Percentiles rank a stretch among this genome's conserved stretches.
phyloP scores from a whole-genome alignment of 768 basidiomycete genomes.

The Dioszegia aurantiaca region DNA sequence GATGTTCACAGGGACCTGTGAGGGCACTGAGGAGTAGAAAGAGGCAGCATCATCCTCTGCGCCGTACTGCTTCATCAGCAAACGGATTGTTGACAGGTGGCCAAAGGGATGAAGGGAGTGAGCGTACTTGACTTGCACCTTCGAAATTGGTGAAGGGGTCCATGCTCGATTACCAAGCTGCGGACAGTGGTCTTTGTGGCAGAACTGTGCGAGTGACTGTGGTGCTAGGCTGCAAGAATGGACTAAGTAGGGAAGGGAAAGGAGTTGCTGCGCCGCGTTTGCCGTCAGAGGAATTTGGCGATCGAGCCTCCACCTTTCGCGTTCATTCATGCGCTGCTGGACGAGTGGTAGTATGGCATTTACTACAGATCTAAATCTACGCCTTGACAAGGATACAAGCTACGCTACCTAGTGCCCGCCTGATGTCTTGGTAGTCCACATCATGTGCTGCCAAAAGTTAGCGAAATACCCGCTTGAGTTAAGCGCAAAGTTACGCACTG shows the following conservation, averaged over 20 bases:
- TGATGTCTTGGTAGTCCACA: slow-evolving; percentile 91
- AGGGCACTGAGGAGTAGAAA: slow-evolving; percentile 37
- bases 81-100: slow-evolving; percentile 12
- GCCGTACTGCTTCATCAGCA: slow-evolving; percentile 37
- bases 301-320: not conserved
- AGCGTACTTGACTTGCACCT: slow-evolving; percentile 51
- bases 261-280: not conserved
- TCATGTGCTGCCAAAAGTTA: slow-evolving; percentile 71
- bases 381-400: slow-evolving; percentile 59
- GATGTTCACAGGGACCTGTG: slow-evolving; percentile 12
- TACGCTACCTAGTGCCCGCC: slow-evolving; percentile 78
- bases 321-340: not conserved
- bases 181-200: not conserved
- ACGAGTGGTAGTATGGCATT: too few species aligned
- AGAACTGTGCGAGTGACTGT: not conserved
- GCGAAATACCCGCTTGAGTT: not conserved
- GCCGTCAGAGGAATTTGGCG: too few species aligned
- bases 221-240: not conserved
- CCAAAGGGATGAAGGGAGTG: slow-evolving; percentile 4
- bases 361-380: not conserved
- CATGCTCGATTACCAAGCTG: slow-evolving; percentile 16
- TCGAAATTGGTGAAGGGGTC: slow-evolving; percentile 53
- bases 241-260: not conserved
- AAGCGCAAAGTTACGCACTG: slow-evolving; percentile 63
- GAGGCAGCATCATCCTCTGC: slow-evolving; percentile 45